Evolutionary conservation across 257 asterid genomes (phyloP), one percentile per base, ranked within the genome.

Genomic region (Linderniella brevidens): DNA sequence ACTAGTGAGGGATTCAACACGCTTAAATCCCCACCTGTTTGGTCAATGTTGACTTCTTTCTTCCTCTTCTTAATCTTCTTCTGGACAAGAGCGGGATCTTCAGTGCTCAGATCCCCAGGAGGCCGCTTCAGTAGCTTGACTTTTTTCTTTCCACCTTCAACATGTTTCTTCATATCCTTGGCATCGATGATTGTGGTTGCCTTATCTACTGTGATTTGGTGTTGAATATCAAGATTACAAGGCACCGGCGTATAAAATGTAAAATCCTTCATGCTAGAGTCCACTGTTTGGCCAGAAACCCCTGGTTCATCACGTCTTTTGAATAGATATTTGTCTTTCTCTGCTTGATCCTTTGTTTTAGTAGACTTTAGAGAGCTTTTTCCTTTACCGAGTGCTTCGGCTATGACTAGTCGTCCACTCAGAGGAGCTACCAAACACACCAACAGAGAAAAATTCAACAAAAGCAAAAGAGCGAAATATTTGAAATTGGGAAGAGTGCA

Each of bases 271-370:
- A 46, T 43, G 41, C 43, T 48, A 11, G 70, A 42, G 35, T 61
- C 56, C 4, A 37, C 43, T 25, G 55, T 50, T 52, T 47, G 61
- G 37, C 53, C 70, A 12, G 74, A 46, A 47, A 25, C 32, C 32
- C 32, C 37, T 37, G 77, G 55, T 58, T 80, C 97, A 41, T 88
- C 96, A 58, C 98, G 70, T 58, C 93, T 54, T 46, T 69, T 72
- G 44, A 76, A 69, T 50, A 72, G 52, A 59, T 76, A 76, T 37
- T 62, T 72, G 48, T 76, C 80, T 56, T 75, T 75, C 68, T 75
- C 77, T 44, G 58, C 37, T 67, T 72, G 73, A 19, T 66, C 80
- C 60, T 63, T 68, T 43, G 61, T 35, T 56, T 66, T 72, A 16
- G 58, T 19, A 48, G 61, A 32, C 55, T 66, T 63, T n/a, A 18